Conservation (phyloP, 441 rosid species). For the Bocquillonia castaneifolia region DNA sequence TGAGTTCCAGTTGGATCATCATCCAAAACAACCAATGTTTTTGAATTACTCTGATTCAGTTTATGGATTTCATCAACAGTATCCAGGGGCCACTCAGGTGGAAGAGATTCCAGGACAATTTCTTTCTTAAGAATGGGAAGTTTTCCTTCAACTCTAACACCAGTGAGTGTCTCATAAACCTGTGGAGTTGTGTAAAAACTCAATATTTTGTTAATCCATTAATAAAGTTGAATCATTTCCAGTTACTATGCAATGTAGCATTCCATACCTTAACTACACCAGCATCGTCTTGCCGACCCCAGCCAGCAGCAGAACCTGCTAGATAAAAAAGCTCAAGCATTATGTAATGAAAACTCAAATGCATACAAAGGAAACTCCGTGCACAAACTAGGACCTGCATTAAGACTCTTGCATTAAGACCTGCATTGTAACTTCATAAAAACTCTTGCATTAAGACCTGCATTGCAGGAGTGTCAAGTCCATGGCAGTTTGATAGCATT, state of each 20-base stretch:
- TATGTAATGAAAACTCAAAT: constrained; percentile 10
- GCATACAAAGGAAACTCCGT: neutral
- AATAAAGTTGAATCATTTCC: neutral
- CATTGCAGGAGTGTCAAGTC: neutral
- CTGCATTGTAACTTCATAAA: neutral
- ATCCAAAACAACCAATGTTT: constrained; percentile 85
- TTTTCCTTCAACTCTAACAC: constrained; percentile 82
- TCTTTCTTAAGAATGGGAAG: constrained; percentile 69
- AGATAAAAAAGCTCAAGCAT: constrained; percentile 19
- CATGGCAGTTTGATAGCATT: neutral
- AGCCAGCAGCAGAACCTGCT: constrained; percentile 94
- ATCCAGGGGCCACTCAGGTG: constrained; percentile 83
- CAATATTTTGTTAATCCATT: neutral
- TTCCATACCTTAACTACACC: constrained; percentile 87
- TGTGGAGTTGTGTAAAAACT: constrained; percentile 26
- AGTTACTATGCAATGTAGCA: neutral
- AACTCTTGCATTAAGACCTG: neutral
- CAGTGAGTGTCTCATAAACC: constrained; percentile 86
- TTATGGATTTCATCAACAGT: constrained; percentile 59
- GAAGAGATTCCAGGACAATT: constrained; percentile 63
- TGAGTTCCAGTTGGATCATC: constrained; percentile 99
- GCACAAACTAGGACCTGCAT: constrained; percentile 1
- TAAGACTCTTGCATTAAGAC: neutral
- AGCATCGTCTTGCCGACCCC: constrained; percentile 94
- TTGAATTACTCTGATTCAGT: constrained; percentile 57